Evolutionary conservation across 352 stramenopile species (phyloP), one percentile per base, ranked within the genome.

Genomic region (Phytopythium helicoides): DNA sequence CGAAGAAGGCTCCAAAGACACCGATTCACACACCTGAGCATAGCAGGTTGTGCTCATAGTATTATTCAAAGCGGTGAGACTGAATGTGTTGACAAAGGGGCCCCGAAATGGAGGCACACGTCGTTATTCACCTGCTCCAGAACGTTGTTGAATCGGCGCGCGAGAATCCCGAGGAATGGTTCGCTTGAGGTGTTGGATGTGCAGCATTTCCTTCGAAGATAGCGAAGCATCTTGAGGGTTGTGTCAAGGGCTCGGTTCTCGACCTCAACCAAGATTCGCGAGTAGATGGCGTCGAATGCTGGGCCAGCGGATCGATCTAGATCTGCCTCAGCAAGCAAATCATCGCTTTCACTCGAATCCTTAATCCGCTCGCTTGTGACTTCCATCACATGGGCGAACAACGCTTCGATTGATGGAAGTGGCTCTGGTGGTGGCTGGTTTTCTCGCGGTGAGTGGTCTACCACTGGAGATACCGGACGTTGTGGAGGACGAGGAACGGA

Each of bases 261-360:
- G 25, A 93, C 69, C 40, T 93, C 83, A 15, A 87, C 35, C 33
- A 90, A 61, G 39, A 91, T 82, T 5, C 83, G 73, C 1, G 72
- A 84, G 58, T 89, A 89, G 21, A 93, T 84, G 15, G 81, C 64
- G 58, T 93, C 81, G 33, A 93, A 91, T 10, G 65, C 69, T 33
- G 61, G 47, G 25, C 49, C 56, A 9, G 25, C 52, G 9, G n/a
- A 40, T 14, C 39, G 23, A 8, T 47, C 19, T 7, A 34, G 3
- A 16, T 18, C 31, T 42, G 50, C 28, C 16, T 25, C 7, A 16
- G 33, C 18, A 3, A 39, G n/a, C 16, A 23, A 16, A 3, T 38
- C 7, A 16, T 49, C 25, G 28, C 26, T 45, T 5, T 7, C 28
- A 9, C 6, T 41, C 1, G n/a, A 33, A 6, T 37, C n/a, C 6